Conservation (phyloP, 371 early-diverging fungal species). For the Globomyces sp. region DNA sequence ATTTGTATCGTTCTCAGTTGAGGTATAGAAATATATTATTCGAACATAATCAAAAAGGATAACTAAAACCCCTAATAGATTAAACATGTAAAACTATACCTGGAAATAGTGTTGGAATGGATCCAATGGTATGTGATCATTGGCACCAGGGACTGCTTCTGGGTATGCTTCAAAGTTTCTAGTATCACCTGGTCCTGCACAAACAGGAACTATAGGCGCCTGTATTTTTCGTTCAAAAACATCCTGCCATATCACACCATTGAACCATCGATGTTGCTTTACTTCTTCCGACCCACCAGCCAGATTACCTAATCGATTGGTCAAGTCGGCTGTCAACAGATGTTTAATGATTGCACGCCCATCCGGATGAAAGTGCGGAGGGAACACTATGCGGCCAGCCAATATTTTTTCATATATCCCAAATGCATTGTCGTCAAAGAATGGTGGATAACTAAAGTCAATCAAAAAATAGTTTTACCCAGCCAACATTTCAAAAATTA, state of each 20-base stretch:
- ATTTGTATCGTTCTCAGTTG: no score
- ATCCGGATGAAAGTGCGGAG: constrained; percentile 69
- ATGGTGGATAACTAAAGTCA: constrained; percentile 50
- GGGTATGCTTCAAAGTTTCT: constrained; percentile 65
- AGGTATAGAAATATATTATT: no score
- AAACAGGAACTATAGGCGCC: constrained; percentile 69
- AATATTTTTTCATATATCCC: constrained; percentile 83
- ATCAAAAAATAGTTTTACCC: constrained; percentile 31
- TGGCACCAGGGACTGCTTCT: constrained; percentile 31
- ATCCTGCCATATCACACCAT: constrained; percentile 78
- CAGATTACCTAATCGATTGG: constrained; percentile 73
- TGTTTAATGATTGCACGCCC: constrained; percentile 76
- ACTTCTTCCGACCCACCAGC: constrained; percentile 66
- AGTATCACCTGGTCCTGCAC: constrained; percentile 61
- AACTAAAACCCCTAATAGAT: no score
- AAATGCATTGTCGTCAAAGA: constrained; percentile 74
- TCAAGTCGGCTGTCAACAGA: constrained; percentile 74
- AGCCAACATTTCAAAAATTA: constrained; percentile 68
- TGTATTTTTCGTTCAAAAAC: constrained; percentile 64
- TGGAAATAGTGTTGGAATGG: constrained; percentile 44
- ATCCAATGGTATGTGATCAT: constrained; percentile 22
- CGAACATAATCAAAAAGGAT: no score
- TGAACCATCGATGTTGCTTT: constrained; percentile 85
- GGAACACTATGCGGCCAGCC: constrained; percentile 69
- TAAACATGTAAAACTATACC: constrained; percentile 19